These are phyloP conservation scores for Penicillium coprophilum DNA, from an alignment of 495 filamentous ascomycete species.

Conservation along the genomic window DNA sequence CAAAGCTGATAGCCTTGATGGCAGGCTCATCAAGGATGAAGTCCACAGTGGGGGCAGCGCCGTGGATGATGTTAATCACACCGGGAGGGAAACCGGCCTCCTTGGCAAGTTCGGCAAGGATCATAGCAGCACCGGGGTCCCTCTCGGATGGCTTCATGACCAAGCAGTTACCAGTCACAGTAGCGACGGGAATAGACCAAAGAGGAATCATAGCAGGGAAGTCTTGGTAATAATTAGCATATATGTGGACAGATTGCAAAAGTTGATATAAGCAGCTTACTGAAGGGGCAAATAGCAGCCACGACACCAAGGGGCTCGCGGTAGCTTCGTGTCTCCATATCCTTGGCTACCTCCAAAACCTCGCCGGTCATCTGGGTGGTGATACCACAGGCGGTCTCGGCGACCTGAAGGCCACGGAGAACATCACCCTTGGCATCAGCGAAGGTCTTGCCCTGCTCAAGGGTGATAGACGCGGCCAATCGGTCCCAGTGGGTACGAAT, in stretches of 20 bases:
- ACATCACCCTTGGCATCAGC: slow-evolving; percentile 95
- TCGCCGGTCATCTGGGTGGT: slow-evolving; percentile 93
- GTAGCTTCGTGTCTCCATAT: slow-evolving; percentile 97
- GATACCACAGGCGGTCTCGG: slow-evolving; percentile 92
- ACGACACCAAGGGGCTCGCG: slow-evolving; percentile 91
- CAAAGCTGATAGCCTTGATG: slow-evolving; percentile 98
- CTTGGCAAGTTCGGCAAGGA: slow-evolving; percentile 85
- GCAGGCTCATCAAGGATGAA: slow-evolving; percentile 95
- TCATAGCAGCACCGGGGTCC: slow-evolving; percentile 97
- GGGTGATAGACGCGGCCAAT: slow-evolving; percentile 88
- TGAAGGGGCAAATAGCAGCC: slow-evolving; percentile 97
- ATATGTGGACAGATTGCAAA: not conserved
- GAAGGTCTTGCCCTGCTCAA: slow-evolving; percentile 99
- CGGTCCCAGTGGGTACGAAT: slow-evolving; percentile 96
- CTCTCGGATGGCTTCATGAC: slow-evolving; percentile 97
- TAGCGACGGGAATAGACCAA: slow-evolving; percentile 95
- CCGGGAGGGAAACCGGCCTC: slow-evolving; percentile 93
- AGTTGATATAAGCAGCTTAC: slow-evolving; percentile 53
- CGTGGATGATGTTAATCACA: slow-evolving; percentile 94
- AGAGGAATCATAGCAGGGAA: slow-evolving; percentile 99
- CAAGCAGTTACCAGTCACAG: slow-evolving; percentile 89
- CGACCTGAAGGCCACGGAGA: slow-evolving; percentile 91
- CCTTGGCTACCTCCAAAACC: slow-evolving; percentile 93
- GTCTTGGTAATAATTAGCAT: slow-evolving; percentile 52
- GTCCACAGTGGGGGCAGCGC: slow-evolving; percentile 85